These are phyloP conservation scores for Xylaria multiplex DNA, from an alignment of 2,329 filamentous ascomycete species.

Conservation along the genomic window DNA sequence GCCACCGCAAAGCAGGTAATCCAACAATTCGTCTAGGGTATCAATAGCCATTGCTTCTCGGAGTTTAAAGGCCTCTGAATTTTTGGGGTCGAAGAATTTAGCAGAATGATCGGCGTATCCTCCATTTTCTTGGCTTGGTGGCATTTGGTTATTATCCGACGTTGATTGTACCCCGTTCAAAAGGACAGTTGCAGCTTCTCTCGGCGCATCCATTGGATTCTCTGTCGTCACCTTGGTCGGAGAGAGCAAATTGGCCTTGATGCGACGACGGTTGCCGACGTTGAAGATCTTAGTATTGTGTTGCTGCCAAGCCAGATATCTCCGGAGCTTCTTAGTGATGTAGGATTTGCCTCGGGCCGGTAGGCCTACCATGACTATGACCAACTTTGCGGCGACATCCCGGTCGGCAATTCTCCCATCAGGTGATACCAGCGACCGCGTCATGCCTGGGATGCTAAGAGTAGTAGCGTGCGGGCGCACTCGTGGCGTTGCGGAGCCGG, in stretches of 20 bases:
- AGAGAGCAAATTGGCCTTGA: conserved; percentile 70
- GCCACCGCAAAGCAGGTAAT: conserved; percentile 83
- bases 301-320: conserved; percentile 97
- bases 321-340: conserved; percentile 96
- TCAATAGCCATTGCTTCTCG: conserved; percentile 92
- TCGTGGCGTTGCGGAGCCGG: conserved; percentile 79
- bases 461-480: conserved; percentile 88
- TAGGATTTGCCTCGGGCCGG: conserved; percentile 97
- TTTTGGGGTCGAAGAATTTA: conserved; percentile 91
- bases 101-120: conserved; percentile 81
- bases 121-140: conserved; percentile 51
- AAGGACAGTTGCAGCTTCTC: conserved; percentile 66
- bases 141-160: conserved; percentile 51
- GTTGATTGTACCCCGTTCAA: conserved; percentile 60
- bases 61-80: conserved; percentile 81
- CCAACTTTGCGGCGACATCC: conserved; percentile 94
- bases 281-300: conserved; percentile 98
- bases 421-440: conserved; percentile 92
- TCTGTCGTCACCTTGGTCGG: conserved; percentile 51
- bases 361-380: conserved; percentile 98
- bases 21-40: conserved; percentile 89
- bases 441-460: conserved; percentile 95
- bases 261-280: conserved; percentile 88
- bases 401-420: conserved; percentile 93
- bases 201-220: conserved; percentile 56